Evolutionary conservation across 1,139 yeast species (phyloP).

Genomic region (Magnusiomyces sp.): DNA sequence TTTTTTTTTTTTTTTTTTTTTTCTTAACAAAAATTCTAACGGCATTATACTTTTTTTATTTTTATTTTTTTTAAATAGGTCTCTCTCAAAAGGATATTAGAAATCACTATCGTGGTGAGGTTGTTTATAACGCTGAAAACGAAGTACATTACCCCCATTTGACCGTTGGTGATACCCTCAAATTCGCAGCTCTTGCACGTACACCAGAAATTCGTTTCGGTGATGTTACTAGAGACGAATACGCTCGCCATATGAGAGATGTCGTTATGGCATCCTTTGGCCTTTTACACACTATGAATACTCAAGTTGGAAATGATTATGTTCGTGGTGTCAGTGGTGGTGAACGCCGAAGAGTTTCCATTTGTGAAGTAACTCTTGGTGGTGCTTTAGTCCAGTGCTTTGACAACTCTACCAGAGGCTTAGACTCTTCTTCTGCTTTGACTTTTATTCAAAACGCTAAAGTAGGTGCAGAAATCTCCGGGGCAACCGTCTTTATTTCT

Average conservation of each 20-base stretch:
- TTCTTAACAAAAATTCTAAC: no score
- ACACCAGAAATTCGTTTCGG: conserved; percentile 59
- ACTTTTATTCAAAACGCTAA: conserved; percentile 69
- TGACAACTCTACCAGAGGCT: conserved; percentile 71
- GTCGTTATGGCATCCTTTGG: conserved; percentile 70
- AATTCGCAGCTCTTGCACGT: conserved; percentile 54
- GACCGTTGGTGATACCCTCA: conserved; percentile 62
- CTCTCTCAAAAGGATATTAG: conserved; percentile 47
- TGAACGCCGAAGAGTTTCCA: conserved; percentile 73
- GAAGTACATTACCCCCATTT: conserved; percentile 67
- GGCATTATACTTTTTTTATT: no score
- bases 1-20: no score
- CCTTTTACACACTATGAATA: conserved; percentile 52
- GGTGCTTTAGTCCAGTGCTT: conserved; percentile 59
- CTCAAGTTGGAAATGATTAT: conserved; percentile 62
- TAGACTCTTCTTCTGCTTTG: conserved; percentile 67
- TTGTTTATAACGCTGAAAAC: conserved; percentile 61
- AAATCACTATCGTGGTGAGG: conserved; percentile 57
- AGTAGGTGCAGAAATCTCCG: conserved; percentile 50
- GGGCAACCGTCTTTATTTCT: conserved; percentile 60
- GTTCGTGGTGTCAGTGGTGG: conserved; percentile 81
- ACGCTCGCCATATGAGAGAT: conserved; percentile 53
- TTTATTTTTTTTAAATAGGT: no score
- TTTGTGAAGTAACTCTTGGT: conserved; percentile 57
- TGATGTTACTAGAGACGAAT: conserved; percentile 48